A percentile compares a stretch with the other conserved stretches of the same genome.
Conservation (phyloP, 257 asterid genomes). For the Vinca minor region DNA sequence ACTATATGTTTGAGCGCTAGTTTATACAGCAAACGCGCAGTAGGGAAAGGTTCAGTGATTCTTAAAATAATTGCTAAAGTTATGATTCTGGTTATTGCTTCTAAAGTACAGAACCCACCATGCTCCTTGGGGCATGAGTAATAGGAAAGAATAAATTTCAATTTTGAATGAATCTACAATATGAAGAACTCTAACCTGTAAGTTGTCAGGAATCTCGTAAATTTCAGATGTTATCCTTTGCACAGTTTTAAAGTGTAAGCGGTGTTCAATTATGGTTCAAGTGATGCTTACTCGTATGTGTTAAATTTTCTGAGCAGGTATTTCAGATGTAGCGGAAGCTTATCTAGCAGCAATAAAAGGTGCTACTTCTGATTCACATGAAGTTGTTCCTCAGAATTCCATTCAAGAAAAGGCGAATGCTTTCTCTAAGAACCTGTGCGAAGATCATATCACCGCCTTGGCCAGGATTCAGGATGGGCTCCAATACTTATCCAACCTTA, state of each 20-base stretch:
- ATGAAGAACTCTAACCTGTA: no score
- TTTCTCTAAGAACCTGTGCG: constrained; percentile 51
- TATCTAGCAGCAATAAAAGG: constrained; percentile 56
- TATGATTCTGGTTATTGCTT: no score
- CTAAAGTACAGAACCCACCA: not conserved
- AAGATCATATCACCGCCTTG: constrained; percentile 58
- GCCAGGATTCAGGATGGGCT: constrained; percentile 84
- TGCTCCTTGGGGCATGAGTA: not conserved
- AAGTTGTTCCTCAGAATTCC: constrained; percentile 34
- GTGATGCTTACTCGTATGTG: constrained; percentile 2
- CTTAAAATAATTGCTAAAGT: no score
- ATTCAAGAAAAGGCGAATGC: constrained; percentile 55
- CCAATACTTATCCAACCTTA: constrained; percentile 55
- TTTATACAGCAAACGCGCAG: not conserved
- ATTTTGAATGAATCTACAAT: not conserved
- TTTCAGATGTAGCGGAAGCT: constrained; percentile 83
- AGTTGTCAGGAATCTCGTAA: not conserved
- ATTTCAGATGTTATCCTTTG: not conserved
- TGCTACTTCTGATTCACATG: constrained; percentile 40
- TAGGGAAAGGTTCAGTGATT: no score
- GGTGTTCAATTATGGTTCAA: no score
- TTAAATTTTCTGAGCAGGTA: constrained; percentile 41
- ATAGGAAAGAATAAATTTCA: not conserved
- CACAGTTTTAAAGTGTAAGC: not conserved
- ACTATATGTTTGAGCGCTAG: not conserved